These are phyloP conservation scores for Aspergillus ellipticus DNA, from an alignment of 495 filamentous ascomycete genomes.

Conservation along the genomic window DNA sequence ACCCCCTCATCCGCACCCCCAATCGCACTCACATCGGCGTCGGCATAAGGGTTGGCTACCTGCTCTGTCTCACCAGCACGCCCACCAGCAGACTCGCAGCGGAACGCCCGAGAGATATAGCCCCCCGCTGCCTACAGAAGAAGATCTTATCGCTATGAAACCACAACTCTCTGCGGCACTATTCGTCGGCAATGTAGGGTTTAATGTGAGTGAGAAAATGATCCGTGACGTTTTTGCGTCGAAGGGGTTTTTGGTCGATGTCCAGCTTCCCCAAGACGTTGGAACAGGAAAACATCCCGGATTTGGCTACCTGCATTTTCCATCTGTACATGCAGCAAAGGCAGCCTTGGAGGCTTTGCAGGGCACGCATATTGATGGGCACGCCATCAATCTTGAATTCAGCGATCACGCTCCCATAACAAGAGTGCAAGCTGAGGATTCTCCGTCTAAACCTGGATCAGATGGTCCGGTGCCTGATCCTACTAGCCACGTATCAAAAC, in stretches of 20 bases:
- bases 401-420: conserved; percentile 43
- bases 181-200: conserved; percentile 90
- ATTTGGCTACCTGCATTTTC: conserved; percentile 86
- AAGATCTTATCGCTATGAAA: not conserved
- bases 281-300: conserved; percentile 81
- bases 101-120: not conserved
- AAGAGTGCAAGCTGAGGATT: conserved; percentile 9
- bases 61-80: not conserved
- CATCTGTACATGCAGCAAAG: conserved; percentile 71
- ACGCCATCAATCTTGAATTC: conserved; percentile 84
- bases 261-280: conserved; percentile 82
- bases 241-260: conserved; percentile 64
- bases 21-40: not conserved
- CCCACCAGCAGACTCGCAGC: not conserved
- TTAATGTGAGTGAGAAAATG: conserved; percentile 68
- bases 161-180: conserved; percentile 53
- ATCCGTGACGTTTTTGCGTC: conserved; percentile 73
- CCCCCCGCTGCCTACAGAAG: not conserved
- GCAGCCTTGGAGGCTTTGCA: conserved; percentile 69
- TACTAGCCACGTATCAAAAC: not conserved
- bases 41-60: not conserved
- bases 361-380: conserved; percentile 72
- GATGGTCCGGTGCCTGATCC: not conserved
- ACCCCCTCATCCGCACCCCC: not conserved
- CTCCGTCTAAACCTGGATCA: not conserved